These are phyloP conservation scores for Leptodontidium sp. DNA, from an alignment of 2,329 filamentous ascomycete genomes.

Conservation along the genomic window DNA sequence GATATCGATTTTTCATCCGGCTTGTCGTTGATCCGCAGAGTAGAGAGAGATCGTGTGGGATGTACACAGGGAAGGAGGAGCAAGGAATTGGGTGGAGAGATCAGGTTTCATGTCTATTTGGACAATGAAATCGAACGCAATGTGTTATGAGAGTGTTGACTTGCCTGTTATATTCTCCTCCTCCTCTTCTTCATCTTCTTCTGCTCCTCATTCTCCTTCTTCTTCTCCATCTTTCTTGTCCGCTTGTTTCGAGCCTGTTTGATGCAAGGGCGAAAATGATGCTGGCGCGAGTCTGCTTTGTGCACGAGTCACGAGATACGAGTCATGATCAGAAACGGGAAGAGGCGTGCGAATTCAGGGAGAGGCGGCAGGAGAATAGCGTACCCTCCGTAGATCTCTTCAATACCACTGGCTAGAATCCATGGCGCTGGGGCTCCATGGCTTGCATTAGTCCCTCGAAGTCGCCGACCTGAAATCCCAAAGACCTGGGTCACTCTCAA, in stretches of 20 bases:
- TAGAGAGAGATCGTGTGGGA: background rate
- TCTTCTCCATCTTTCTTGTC: background rate
- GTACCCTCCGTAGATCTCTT: background rate
- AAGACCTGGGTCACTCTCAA: background rate
- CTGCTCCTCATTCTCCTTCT: background rate
- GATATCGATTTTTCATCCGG: background rate
- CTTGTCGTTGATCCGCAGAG: background rate
- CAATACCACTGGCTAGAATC: background rate
- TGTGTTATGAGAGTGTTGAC: no score
- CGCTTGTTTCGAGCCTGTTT: background rate
- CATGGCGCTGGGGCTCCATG: background rate
- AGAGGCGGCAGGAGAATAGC: background rate
- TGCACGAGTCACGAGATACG: constrained; percentile 6
- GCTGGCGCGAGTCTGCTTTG: background rate
- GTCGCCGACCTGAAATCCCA: constrained; percentile 21
- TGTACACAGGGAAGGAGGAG: background rate
- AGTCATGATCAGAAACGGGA: constrained; percentile 1
- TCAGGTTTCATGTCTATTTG: background rate
- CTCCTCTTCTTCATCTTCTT: background rate
- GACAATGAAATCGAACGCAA: background rate
- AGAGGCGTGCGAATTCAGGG: background rate
- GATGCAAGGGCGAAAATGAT: background rate
- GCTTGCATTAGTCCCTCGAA: constrained; percentile 12
- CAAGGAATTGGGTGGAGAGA: background rate
- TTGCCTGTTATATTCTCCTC: background rate